Base-by-base conservation (phyloP, 257 asterid species). In the Mitragyna speciosa region DNA sequence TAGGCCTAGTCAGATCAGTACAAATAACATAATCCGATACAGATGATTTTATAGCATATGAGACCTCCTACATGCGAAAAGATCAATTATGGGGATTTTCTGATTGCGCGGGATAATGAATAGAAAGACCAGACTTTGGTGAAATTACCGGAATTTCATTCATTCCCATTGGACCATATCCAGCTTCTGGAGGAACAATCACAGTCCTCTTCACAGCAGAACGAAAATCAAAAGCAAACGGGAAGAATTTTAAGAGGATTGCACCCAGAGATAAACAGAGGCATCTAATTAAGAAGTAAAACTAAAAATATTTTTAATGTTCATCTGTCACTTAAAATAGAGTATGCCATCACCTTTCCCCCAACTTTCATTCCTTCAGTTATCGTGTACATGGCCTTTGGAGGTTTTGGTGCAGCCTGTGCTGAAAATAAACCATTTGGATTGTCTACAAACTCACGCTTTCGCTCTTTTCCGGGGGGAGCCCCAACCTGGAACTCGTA, bases 351-450 rank as follows among this genome's bases (percentile, higher is more conserved):
- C 84, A 93, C 99, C 99, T 95, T 95, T 64, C 99, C 99, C 71
- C 99, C 99, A 78, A 93, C 97, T 90, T 82, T 95, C 98, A 95
- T 95, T 56, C 99, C 99, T 90, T 95, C 97, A 12, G 96, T 91
- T 67, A 93, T 77, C 2, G 89, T 75, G 80, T 95, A 95, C 97
- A 95, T 82, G 76, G 94, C 98, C 79, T 86, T 92, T 5, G 99
- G 99, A 87, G 99, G 99, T 83, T 95, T 95, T 0, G 99, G 97
- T 36, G 99, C 90, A 69, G 99, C 99, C 82, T 95, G 98, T 79
- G 99, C 99, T 41, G 99, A 95, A 82, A 95, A 95, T 84, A 95
- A 81, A 72, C 99, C 99, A 66, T 95, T 95, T 61, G 98, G 91
- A 78, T 86, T 95, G 86, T 93, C 97, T 76, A 91, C 97, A 86